Percentiles rank a stretch among this genome's conserved stretches.
phyloP scores from a whole-genome alignment of 2,329 filamentous ascomycete species.

The Lithohypha guttulata region DNA sequence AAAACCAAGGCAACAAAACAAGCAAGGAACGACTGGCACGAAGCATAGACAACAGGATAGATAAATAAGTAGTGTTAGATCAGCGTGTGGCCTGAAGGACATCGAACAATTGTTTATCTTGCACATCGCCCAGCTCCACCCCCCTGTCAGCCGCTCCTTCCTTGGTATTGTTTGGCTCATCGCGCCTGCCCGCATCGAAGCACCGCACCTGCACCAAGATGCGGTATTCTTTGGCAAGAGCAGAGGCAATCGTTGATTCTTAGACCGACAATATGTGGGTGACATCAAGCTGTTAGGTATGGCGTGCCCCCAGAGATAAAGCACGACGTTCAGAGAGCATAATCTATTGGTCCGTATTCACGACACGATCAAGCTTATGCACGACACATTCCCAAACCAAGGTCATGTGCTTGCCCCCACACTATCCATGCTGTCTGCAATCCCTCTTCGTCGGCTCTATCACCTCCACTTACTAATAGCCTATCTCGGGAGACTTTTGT shows the following conservation, averaged over 20 bases:
- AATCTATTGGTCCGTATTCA: neutral
- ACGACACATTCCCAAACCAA: neutral
- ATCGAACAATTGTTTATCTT: neutral
- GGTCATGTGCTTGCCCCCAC: slow-evolving; percentile 4
- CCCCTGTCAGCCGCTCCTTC: too few relatives aligned
- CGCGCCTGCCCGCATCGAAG: too few relatives aligned
- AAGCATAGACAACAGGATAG: neutral
- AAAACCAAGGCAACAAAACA: slow-evolving; percentile 6
- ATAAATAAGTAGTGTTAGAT: neutral
- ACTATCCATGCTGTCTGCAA: too few relatives aligned
- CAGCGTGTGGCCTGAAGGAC: too few relatives aligned
- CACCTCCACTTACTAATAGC: too few relatives aligned
- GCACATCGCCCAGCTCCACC: too few relatives aligned
- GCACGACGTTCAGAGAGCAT: neutral
- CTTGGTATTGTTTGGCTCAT: too few relatives aligned
- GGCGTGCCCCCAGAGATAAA: neutral
- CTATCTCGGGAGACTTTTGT: too few relatives aligned
- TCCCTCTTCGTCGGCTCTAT: too few relatives aligned
- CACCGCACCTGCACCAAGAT: too few relatives aligned
- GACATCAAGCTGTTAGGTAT: neutral
- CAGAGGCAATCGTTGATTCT: too few relatives aligned
- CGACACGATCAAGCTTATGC: neutral
- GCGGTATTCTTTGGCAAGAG: too few relatives aligned
- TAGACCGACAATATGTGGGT: neutral
- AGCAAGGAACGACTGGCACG: slow-evolving; percentile 7